Evolutionary conservation across 495 filamentous ascomycete genomes (phyloP), one percentile per base, ranked within the genome.

Genomic region (Podospora comata): DNA sequence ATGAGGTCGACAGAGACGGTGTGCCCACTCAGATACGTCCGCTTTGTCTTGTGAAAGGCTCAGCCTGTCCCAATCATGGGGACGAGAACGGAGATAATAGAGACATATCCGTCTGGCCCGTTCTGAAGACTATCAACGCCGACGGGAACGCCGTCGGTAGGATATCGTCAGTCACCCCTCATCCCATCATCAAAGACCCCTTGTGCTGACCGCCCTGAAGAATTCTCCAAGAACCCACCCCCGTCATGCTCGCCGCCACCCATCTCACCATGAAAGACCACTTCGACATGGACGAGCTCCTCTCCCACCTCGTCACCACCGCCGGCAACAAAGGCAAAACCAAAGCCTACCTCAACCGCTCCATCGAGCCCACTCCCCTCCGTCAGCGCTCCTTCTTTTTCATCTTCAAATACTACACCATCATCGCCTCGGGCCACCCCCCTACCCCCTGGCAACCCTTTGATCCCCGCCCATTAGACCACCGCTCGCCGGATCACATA

Each of bases 261-360:
- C 85, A 86, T 67, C 68, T 82, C 62, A 83, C 83, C 6, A 77
- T 85, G 78, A 73, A 74, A 34, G 65, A 76, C 2, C 73, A 79
- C 60, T 85, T 86, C 66, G 82, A 86, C 65, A 81, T 86, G 77
- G 80, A 86, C 63, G 84, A 86, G 71, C 74, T 85, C 5, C 81
- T 83, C 65, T 55, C 69, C 19, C 73, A 81, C 63, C 73, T 87
- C 2, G 75, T 82, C 16, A 69, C 80, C 4, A 73, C 76, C 11
- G 71, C 74, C 4, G 67, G 64, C 63, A 74, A 78, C 75, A 39
- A 76, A 55, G 68, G 81, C 69, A 67, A 72, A 63, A 76, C 76
- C 16, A 75, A 71, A 53, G 74, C 79, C 9, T 74, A 78, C 44
- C 68, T 83, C 62, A 71, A 81, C 62, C 71, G 82, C 20, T 75